Evolutionary conservation across 1,139 yeast species (phyloP), one percentile per base, ranked within the genome.

Genomic region (Hanseniaspora uvarum): DNA sequence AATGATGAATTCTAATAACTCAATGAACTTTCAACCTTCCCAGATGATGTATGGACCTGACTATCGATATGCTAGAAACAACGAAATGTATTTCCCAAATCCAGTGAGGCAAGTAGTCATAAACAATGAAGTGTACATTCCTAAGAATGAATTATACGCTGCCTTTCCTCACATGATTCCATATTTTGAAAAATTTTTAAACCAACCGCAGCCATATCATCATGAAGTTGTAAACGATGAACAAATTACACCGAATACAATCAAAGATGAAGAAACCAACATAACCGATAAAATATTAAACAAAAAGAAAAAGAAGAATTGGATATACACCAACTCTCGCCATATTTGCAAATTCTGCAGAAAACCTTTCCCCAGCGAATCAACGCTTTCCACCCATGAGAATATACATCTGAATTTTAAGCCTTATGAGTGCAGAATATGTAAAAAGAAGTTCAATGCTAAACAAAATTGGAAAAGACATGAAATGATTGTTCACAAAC

Each of bases 401-500:
- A 47, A 47, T 18, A 33, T 39, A 7, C 52, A 47, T 30, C 23
- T 39, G 19, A 39, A 47, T 8, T n/a, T 47, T n/a, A 28, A 30
- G 31, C 52, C 52, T 3, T 47, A 37, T 16, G 16, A 39, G 18
- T 47, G 52, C 31, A n/a, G 41, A 8, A 5, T 47, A 3, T 47
- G 52, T n/a, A 11, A 23, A n/a, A 47, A 47, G 21, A 47, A 21
- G 11, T 47, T 47, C 34, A 39, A 39, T 16, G 44, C 52, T 5
- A 47, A 47, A 14, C 52, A 47, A 23, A 47, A 39, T 18, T 39
- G 41, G 26, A 30, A 28, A 12, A 47, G 52, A 39, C 52, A 47
- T 31, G 52, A 38, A 5, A 21, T n/a, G 18, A 24, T 39, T 4
- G 44, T 39, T 14, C 44, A 39, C 21, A 39, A 39, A 12, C 24